Conservation (phyloP, 331 rosid species). For the Quercus phellos region DNA sequence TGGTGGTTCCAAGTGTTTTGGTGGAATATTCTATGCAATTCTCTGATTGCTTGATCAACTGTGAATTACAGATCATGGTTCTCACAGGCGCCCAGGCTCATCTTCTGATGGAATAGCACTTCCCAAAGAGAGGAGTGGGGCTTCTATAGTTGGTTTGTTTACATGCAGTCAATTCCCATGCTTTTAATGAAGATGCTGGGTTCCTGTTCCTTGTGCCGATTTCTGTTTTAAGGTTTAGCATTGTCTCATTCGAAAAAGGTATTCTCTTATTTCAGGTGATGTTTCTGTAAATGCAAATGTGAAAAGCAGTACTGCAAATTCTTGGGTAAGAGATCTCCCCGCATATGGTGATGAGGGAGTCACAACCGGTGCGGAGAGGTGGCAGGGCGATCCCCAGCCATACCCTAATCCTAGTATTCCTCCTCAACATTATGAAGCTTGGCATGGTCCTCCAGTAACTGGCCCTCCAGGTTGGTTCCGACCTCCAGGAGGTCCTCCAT, state of each 20-base stretch:
- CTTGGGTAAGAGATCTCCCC: constrained; percentile 60
- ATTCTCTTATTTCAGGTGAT: constrained; percentile 45
- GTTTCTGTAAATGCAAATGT: constrained; percentile 32
- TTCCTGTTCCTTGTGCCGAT: background rate
- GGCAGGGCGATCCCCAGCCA: constrained; percentile 75
- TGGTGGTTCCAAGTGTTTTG: background rate
- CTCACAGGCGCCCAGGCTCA: constrained; percentile 50
- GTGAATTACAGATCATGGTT: constrained; percentile 37
- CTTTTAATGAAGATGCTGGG: constrained; percentile 5
- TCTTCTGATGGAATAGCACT: constrained; percentile 43
- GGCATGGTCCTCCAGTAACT: constrained; percentile 68
- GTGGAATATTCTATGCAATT: background rate
- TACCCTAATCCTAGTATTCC: constrained; percentile 57
- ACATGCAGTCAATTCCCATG: background rate
- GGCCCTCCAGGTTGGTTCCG: constrained; percentile 82
- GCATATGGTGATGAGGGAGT: constrained; percentile 50
- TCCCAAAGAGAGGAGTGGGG: constrained; percentile 38
- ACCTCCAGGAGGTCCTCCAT: constrained; percentile 74
- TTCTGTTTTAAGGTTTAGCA: constrained; percentile 2
- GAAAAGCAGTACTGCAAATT: constrained; percentile 34
- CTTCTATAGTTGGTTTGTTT: constrained; percentile 47
- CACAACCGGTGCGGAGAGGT: constrained; percentile 54
- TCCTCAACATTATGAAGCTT: constrained; percentile 69
- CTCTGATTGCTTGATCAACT: constrained; percentile 17
- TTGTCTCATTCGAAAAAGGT: background rate